Percentiles rank a stretch among this genome's conserved stretches.
These are phyloP conservation scores for Malassezia caprae DNA, from an alignment of 1,284 basidiomycete genomes.

Conservation along the genomic window DNA sequence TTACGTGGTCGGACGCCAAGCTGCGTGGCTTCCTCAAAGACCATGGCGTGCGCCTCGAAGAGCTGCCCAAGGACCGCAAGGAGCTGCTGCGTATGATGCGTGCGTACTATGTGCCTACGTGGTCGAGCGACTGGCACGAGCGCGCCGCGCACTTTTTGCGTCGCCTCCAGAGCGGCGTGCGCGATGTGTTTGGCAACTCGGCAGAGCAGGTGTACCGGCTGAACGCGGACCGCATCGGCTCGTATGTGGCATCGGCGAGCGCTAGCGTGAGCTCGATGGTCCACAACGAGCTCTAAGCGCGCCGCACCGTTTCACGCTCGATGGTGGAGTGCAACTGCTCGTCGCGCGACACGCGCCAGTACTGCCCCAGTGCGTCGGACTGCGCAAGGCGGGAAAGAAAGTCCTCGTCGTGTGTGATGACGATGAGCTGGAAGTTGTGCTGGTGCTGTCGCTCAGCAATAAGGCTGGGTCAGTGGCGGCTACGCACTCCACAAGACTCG, in stretches of 20 bases:
- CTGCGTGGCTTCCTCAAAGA: constrained; percentile 34
- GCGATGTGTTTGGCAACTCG: constrained; percentile 8
- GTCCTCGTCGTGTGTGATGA: constrained; percentile 58
- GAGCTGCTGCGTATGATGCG: constrained; percentile 42
- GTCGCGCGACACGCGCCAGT: constrained; percentile 42
- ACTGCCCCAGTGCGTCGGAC: constrained; percentile 37
- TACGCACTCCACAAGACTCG: constrained; percentile 64
- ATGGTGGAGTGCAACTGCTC: constrained; percentile 18
- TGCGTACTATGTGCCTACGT: constrained; percentile 31
- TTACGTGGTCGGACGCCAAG: constrained; percentile 39
- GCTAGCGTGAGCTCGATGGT: constrained; percentile 6
- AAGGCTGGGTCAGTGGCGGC: constrained; percentile 11
- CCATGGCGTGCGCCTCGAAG: constrained; percentile 28
- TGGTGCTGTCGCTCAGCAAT: constrained; percentile 52
- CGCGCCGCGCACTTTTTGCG: not conserved
- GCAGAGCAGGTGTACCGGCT: constrained; percentile 6
- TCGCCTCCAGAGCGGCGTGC: constrained; percentile 4
- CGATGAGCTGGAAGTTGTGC: constrained; percentile 89
- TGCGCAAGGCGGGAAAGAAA: constrained; percentile 36
- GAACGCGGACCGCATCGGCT: constrained; percentile 9
- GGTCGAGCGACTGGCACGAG: not conserved
- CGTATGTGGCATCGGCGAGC: constrained; percentile 6
- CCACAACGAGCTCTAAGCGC: constrained; percentile 1
- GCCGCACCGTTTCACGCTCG: constrained; percentile 10
- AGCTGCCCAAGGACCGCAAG: constrained; percentile 34